A percentile compares a stretch with the other conserved stretches of the same genome.
These are phyloP conservation scores for Cladobotryum mycophilum DNA, from an alignment of 2,329 filamentous ascomycete species.

Conservation along the genomic window DNA sequence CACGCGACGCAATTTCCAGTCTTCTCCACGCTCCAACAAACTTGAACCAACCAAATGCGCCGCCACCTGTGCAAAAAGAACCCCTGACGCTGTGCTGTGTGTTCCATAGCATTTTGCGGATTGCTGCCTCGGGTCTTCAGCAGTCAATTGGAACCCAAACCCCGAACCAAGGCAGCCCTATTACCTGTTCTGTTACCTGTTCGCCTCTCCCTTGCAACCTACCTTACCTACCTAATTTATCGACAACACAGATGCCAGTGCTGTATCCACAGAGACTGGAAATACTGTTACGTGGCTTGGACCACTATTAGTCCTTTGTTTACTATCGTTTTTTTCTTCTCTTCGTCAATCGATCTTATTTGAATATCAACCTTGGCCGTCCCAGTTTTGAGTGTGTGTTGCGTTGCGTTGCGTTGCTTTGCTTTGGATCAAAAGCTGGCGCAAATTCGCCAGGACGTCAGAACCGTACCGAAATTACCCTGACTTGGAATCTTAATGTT, in stretches of 20 bases:
- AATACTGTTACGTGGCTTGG: no score
- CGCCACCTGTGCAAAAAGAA: constrained; percentile 4
- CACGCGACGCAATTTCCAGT: constrained; percentile 23
- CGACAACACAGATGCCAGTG: neutral
- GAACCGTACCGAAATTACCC: neutral
- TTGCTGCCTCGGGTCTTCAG: constrained; percentile 9
- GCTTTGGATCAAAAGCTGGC: neutral
- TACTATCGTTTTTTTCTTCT: no score
- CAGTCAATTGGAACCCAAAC: neutral
- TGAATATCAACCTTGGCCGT: neutral
- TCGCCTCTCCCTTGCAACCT: neutral
- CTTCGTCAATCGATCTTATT: neutral
- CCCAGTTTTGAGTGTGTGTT: neutral
- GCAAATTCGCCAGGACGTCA: no score
- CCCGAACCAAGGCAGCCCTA: constrained; percentile 9
- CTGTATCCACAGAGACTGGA: neutral
- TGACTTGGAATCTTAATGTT: neutral
- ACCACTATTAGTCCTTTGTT: no score
- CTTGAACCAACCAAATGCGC: constrained; percentile 8
- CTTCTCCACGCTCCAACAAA: constrained; percentile 11
- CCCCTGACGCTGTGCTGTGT: constrained; percentile 8
- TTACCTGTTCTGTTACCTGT: neutral
- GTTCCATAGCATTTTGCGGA: neutral
- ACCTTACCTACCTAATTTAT: neutral
- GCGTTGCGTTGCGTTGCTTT: neutral